Evolutionary conservation across 192 early-diverging fungal genomes (phyloP), one percentile per base, ranked within the genome.

Genomic region (Backusella psychrophila): DNA sequence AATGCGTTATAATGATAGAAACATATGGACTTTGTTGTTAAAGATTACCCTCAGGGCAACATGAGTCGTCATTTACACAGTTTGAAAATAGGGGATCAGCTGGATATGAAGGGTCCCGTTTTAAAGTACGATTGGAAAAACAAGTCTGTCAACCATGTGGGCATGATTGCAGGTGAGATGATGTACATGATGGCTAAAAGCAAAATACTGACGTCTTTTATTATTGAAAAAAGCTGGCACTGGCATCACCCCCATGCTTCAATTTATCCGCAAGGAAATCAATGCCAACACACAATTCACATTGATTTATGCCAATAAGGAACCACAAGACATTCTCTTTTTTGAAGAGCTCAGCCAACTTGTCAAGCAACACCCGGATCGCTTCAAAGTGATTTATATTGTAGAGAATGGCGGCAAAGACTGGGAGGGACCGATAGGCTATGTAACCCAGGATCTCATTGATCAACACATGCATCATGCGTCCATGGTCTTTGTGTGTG

Each of bases 391-490:
- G 14, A 76, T 85, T 77, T 93, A 93, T 73, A 84, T 87, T 9
- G 63, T 94, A 17, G 89, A 91, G 73, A 90, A 90, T 75, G 75
- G 90, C 9, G 68, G 81, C 2, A 76, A 85, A 1, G 85, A 85
- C 66, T 98, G 95, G 96, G 87, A 82, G 38, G 90, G 90, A 34
- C 88, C 88, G 66, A 84, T 83, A 38, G 97, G 96, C 23, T 96
- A 88, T 81, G 85, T 98, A 36, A 93, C 85, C 75, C 82, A 89
- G 46, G 86, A 92, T 15, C 83, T 94, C 74, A 79, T 95, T 72
- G 86, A 91, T 79, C 83, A 92, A 79, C 75, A 87, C 82, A 77
- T 93, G 75, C 96, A 94, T 0, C 67, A 67, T 19, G 56, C 69
- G 72, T 84, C 67, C 63, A 81, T 90, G 46, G 76, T 84, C 39